phyloP scores from a whole-genome alignment of 2,329 filamentous ascomycete species.

The Monilinia fructigena region DNA sequence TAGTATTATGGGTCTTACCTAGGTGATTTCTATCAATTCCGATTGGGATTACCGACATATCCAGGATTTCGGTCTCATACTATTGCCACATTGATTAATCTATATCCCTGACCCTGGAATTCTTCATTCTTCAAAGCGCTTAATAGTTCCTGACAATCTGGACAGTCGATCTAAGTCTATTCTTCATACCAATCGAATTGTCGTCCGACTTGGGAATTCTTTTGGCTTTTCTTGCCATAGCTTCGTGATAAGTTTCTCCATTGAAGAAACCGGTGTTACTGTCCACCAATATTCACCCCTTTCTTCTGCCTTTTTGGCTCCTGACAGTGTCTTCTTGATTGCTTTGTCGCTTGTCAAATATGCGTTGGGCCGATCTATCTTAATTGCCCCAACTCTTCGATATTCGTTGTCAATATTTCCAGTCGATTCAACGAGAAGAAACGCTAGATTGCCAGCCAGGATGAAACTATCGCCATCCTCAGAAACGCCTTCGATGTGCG shows the following conservation, averaged over 20 bases:
- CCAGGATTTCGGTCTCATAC: neutral
- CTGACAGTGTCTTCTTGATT: conserved; percentile 6
- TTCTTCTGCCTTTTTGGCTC: conserved; percentile 6
- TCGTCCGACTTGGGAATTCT: conserved; percentile 7
- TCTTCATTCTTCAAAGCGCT: neutral
- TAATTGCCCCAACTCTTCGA: conserved; percentile 24
- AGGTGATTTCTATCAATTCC: neutral
- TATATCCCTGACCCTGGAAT: too few species aligned
- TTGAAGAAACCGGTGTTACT: neutral
- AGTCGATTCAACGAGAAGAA: conserved; percentile 27
- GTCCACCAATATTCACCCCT: conserved; percentile 15
- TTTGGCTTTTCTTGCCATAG: conserved; percentile 12
- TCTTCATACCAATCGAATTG: conserved; percentile 14
- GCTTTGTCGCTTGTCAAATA: neutral
- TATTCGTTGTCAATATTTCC: conserved; percentile 22
- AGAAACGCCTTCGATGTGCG: conserved; percentile 21
- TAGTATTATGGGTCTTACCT: neutral
- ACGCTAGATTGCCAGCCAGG: conserved; percentile 14
- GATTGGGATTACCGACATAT: neutral
- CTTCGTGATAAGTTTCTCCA: neutral
- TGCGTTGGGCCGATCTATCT: neutral
- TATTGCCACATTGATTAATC: neutral
- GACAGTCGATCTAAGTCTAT: neutral
- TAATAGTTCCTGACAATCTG: neutral
- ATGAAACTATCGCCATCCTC: neutral